These are phyloP conservation scores for Baudoinia panamericana DNA, from an alignment of 495 filamentous ascomycete species.

Conservation along the genomic window DNA sequence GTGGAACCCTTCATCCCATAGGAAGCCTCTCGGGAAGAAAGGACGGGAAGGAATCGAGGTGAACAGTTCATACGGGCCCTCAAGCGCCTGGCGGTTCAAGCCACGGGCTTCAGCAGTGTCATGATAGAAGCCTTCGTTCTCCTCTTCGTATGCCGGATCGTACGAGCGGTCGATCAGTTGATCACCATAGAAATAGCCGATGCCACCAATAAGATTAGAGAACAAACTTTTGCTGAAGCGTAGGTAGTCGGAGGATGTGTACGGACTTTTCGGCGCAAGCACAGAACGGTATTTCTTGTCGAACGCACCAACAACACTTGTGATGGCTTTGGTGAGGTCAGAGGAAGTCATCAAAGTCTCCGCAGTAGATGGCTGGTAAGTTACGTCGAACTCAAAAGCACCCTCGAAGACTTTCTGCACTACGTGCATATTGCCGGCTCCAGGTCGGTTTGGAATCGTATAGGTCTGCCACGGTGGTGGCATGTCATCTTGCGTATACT, in stretches of 20 bases:
- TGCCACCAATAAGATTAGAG: constrained; percentile 85
- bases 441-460: constrained; percentile 56
- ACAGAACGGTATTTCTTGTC: constrained; percentile 58
- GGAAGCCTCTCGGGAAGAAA: constrained; percentile 91
- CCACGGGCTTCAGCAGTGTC: constrained; percentile 66
- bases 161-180: constrained; percentile 80
- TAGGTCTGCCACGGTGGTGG: constrained; percentile 82
- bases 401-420: constrained; percentile 91
- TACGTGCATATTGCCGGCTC: constrained; percentile 68
- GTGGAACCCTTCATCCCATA: constrained; percentile 98
- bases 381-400: constrained; percentile 81
- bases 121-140: constrained; percentile 95
- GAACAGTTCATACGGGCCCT: constrained; percentile 81
- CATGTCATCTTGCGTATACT: constrained; percentile 55
- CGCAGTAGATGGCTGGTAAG: constrained; percentile 74
- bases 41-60: constrained; percentile 86
- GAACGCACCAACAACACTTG: constrained; percentile 52
- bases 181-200: constrained; percentile 88
- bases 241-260: constrained; percentile 55
- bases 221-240: constrained; percentile 81
- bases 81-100: constrained; percentile 49
- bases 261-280: constrained; percentile 64
- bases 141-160: constrained; percentile 83
- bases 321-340: constrained; percentile 55
- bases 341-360: constrained; percentile 47